Evolutionary conservation across 1,284 basidiomycete genomes (phyloP).

Genomic region (Moesziomyces parantarcticus): DNA sequence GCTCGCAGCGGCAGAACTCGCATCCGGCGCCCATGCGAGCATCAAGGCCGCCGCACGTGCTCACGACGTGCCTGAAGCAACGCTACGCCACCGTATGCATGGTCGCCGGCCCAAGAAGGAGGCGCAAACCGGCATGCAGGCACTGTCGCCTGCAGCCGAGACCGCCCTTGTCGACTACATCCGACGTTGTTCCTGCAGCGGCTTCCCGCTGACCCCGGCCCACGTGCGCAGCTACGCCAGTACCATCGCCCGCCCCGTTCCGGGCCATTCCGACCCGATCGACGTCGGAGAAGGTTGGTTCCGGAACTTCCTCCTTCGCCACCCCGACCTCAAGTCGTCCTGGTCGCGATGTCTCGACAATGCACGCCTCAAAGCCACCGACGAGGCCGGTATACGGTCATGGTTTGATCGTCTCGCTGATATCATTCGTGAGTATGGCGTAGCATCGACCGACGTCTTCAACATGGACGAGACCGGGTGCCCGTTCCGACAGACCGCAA

Average conservation of each 20-base stretch:
- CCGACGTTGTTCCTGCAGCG: conserved; percentile 10
- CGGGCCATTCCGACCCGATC: background rate
- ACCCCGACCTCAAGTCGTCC: conserved; percentile 3
- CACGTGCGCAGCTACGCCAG: conserved; percentile 7
- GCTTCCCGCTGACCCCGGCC: conserved; percentile 11
- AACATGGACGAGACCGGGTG: conserved; percentile 14
- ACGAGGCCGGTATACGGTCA: background rate
- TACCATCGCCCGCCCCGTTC: background rate
- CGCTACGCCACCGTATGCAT: background rate
- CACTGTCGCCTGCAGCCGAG: conserved; percentile 5
- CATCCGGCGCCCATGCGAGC: too few species aligned
- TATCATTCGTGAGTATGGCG: conserved; percentile 9
- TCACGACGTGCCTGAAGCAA: too few species aligned
- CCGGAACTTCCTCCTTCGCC: conserved; percentile 13
- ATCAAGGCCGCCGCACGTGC: too few species aligned
- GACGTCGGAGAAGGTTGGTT: conserved; percentile 5
- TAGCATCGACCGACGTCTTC: conserved; percentile 7
- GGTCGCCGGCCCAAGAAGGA: background rate
- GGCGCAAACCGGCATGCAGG: background rate
- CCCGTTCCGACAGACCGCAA: conserved; percentile 3
- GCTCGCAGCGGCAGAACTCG: too few species aligned
- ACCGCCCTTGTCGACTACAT: conserved; percentile 11
- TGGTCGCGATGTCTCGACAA: conserved; percentile 22
- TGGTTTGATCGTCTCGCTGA: conserved; percentile 2
- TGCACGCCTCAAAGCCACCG: background rate